Base-by-base conservation (phyloP, 768 basidiomycete genomes). In the Cyathus striatus region DNA sequence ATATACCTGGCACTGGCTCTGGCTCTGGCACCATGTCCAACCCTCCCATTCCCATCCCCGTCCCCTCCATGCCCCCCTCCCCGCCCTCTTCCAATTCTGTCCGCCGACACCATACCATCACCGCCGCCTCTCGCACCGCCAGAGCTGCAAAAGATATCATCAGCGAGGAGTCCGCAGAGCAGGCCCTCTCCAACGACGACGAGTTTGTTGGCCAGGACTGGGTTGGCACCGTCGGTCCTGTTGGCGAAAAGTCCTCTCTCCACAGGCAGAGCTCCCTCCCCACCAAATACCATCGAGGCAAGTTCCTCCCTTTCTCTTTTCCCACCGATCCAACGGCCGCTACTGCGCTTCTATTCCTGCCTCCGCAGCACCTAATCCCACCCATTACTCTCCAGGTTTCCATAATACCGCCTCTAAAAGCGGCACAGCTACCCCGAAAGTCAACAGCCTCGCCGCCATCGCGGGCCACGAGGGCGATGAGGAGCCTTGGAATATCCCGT, bases 391-490 rank as follows among this genome's bases (percentile, higher is more conserved):
- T 48, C 35, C 48, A 83, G 81, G 71, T 26, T 75, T 78, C 48
- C 76, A 77, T 49, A 71, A 62, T 21, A 68, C 73, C 45, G 62
- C 66, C 6, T 63, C 76, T 41, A 79, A 79, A 55, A 56, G 78
- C 9, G 83, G 84, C 21, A 83, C 67, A 52, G 57, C 74, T 49
- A 84, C 86, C 20, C 83, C 85, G 24, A 81, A 86, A 46, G 68
- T 90, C 62, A 90, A 90, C 55, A 90, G 86, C 60, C 78, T 92
- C 41, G 78, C 85, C 25, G 86, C 86, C 42, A 91, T 92, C 62
- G 81, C 86, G 40, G 88, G 87, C 32, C 84, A 88, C 54, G 89
- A 92, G 52, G 87, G 83, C 51, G 89, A 90, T 47, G 89, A 92
- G 58, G 89, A 90, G 49, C 85, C 88, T 43, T 92, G 90, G 90